Evolutionary conservation across 73 alveolate species (phyloP), one percentile per base, ranked within the genome.

Genomic region (Tetrahymena borealis): DNA sequence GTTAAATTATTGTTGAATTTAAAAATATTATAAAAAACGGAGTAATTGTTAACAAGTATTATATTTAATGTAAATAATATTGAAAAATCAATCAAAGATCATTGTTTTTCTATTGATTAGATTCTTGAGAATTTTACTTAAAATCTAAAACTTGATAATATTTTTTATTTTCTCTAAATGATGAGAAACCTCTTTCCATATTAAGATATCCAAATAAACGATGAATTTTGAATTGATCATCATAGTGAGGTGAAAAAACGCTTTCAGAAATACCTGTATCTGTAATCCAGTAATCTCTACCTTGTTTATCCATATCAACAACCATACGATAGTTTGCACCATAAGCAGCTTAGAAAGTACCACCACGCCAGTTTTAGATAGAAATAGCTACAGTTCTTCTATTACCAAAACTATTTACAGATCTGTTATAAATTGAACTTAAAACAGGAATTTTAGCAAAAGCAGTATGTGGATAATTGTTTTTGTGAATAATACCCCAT

Each of bases 261-360:
- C 85, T 60, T 60, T 60, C 85, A 60, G 85, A 60, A 20, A 60
- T 60, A 60, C 85, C 85, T 60, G 85, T 60, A 60, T 60, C 85
- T 6, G 28, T 16, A 20, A 60, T 60, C 85, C 85, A 60, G 13
- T 60, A 60, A 60, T 60, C 85, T 4, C 11, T 60, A 24, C 85
- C 85, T 20, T 60, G 10, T 6, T 60, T 60, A 60, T 60, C 85
- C 85, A 60, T 60, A 9, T 60, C 85, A 60, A 60, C 85, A 15
- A 60, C 85, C 85, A 60, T 60, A 3, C 85, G n/a, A 20, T 60
- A 60, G 28, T 60, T 60, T 18, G 85, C 85, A 0, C 85, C 85
- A 60, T 60, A 60, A 60, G 85, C 85, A 18, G 85, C n/a, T 9
- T 60, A 4, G 85, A 60, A 60, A 24, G 85, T 60, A 60, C 85